These are phyloP conservation scores for Lasiodiplodia gonubiensis DNA, from an alignment of 2,329 filamentous ascomycete species.

Conservation along the genomic window DNA sequence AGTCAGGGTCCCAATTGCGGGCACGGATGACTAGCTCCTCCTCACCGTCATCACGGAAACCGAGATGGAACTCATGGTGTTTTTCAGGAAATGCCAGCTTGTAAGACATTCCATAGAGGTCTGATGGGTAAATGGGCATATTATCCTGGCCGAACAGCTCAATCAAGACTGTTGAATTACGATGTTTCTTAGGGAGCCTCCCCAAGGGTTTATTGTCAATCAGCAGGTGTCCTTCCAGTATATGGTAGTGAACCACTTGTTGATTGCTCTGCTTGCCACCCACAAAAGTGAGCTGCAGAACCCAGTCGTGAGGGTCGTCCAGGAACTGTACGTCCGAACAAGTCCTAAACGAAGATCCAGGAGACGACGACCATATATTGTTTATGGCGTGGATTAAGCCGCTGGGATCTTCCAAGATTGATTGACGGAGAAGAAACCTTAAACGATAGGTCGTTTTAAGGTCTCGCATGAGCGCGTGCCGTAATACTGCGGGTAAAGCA, in stretches of 20 bases:
- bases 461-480: conserved; percentile 55
- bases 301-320: neutral
- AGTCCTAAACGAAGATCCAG: conserved; percentile 28
- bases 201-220: conserved; percentile 57
- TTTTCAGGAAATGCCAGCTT: conserved; percentile 46
- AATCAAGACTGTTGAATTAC: conserved; percentile 50
- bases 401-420: conserved; percentile 46
- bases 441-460: conserved; percentile 52
- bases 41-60: conserved; percentile 48
- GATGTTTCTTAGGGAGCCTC: conserved; percentile 60
- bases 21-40: conserved; percentile 54
- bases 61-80: conserved; percentile 61
- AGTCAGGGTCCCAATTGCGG: neutral
- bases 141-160: conserved; percentile 61
- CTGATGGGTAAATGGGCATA: conserved; percentile 60
- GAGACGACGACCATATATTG: conserved; percentile 51
- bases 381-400: conserved; percentile 47
- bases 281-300: neutral
- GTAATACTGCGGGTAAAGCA: conserved; percentile 42
- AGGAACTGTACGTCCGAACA: conserved; percentile 36
- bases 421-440: conserved; percentile 40
- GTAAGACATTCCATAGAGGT: conserved; percentile 60
- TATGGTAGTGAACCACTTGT: conserved; percentile 52
- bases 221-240: conserved; percentile 56
- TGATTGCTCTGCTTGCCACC: conserved; percentile 31